These are phyloP conservation scores for Aspergillus cristatus DNA, from an alignment of 495 filamentous ascomycete genomes.

Conservation along the genomic window DNA sequence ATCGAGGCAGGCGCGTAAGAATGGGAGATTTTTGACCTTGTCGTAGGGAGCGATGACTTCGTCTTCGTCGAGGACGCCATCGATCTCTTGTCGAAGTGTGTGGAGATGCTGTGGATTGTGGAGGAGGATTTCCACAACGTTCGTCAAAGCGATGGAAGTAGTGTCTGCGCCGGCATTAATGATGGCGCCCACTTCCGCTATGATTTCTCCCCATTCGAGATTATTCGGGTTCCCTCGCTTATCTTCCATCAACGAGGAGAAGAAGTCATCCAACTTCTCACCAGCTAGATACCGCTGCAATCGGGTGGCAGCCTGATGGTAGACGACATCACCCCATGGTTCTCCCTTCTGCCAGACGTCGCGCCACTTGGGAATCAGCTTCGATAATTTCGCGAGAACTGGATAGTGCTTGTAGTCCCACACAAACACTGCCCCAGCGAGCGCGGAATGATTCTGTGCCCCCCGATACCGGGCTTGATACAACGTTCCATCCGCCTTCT, in stretches of 20 bases:
- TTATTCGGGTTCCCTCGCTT: constrained; percentile 23
- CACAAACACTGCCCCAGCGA: constrained; percentile 8
- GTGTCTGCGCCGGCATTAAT: constrained; percentile 45
- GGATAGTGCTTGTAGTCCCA: constrained; percentile 9
- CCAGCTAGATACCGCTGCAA: constrained; percentile 26
- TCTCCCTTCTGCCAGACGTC: constrained; percentile 4
- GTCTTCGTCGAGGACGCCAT: constrained; percentile 20
- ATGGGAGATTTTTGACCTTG: constrained; percentile 25
- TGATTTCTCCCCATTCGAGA: constrained; percentile 10
- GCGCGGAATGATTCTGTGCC: constrained; percentile 8
- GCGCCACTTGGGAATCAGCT: constrained; percentile 7
- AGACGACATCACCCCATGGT: constrained; percentile 18
- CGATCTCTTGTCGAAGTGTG: constrained; percentile 48
- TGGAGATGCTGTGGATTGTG: constrained; percentile 37
- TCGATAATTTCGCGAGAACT: constrained; percentile 2
- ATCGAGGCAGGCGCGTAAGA: constrained; percentile 32
- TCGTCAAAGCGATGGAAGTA: constrained; percentile 38
- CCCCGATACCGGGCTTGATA: constrained; percentile 10
- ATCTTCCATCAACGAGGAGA: constrained; percentile 36
- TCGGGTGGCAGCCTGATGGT: constrained; percentile 16
- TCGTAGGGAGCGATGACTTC: constrained; percentile 26
- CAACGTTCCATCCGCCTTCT: constrained; percentile 20
- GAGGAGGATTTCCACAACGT: constrained; percentile 42
- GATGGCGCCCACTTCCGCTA: constrained; percentile 12
- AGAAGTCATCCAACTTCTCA: constrained; percentile 43